These are phyloP conservation scores for Thalia dealbata DNA, from an alignment of 176 grass and related monocot species.

Conservation along the genomic window DNA sequence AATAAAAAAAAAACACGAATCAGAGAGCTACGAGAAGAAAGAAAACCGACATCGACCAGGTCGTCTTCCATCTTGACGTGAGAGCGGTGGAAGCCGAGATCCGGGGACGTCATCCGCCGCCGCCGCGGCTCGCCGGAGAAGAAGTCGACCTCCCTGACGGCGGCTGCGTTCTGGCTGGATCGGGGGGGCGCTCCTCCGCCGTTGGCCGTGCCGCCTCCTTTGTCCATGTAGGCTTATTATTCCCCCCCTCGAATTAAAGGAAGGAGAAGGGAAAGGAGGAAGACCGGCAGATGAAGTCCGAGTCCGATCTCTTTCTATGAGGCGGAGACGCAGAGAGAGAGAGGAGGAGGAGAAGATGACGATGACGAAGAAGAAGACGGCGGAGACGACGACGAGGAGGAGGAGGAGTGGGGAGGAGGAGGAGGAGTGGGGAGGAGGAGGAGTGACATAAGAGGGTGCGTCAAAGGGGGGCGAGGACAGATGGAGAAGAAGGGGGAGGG, in stretches of 20 bases:
- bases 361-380: no score
- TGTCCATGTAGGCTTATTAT: no score
- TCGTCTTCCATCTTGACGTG: conserved; percentile 51
- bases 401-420: neutral
- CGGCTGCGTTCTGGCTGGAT: neutral
- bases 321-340: neutral
- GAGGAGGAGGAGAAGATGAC: neutral
- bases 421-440: neutral
- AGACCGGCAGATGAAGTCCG: neutral
- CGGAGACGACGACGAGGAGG: neutral
- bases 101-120: conserved; percentile 35
- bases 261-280: conserved; percentile 15
- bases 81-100: conserved; percentile 24
- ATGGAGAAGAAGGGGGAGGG: neutral
- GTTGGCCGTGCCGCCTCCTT: conserved; percentile 3
- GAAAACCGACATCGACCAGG: conserved; percentile 17
- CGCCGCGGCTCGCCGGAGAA: conserved; percentile 68
- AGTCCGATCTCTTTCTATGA: neutral
- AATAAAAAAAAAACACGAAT: no score
- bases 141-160: conserved; percentile 57
- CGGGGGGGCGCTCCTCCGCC: no score
- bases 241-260: no score
- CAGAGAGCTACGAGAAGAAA: no score
- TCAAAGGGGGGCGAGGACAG: conserved; percentile 40
- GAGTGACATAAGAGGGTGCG: conserved; percentile 74